Base-by-base conservation (phyloP, 2,329 filamentous ascomycete genomes). In the Sclerotinia sclerotiorum region DNA sequence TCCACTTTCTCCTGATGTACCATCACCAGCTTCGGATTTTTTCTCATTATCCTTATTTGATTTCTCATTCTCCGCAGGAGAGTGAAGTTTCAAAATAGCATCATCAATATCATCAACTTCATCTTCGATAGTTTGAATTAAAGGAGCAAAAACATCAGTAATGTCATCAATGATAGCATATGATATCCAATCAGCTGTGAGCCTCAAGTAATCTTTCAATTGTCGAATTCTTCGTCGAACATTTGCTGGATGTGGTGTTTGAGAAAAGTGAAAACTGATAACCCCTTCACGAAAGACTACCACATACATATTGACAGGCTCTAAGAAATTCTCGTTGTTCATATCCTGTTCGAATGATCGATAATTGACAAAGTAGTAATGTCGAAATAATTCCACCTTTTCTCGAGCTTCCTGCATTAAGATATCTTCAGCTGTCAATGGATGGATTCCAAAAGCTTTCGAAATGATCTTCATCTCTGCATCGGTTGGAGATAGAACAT, bases 311-410 rank as follows among this genome's bases (percentile, higher is more conserved):
- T 98, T 97, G 76, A 99, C 91, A 0, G 95, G 94, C 74, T 98
- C 93, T 57, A 99, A 85, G 78, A 96, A 97, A 76, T 96, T 89
- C 68, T 95, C 92, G 77, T 89, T 97, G 74, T 90, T 90, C 70
- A 88, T 88, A 77, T 99, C 95, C 78, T 98, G 95, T 78, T 99
- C 95, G 77, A 99, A 99, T 0, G 93, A 96, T 21, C 95, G 91
- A 79, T 99, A 99, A 79, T 97, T 98, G 81, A 99, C 92, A 76
- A 99, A 97, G 79, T 99, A 99, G 81, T 99, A 99, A 78, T 97
- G 91, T 46, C 92, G 90, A 83, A 99, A 99, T 0, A 99, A 84
- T 79, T 99, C 95, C 0, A 99, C 95, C 81, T 99, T 99, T 77
- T 99, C 95, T 29, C 95, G 94, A 52, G 94, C 92, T 81, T 99